Evolutionary conservation across 2,329 filamentous ascomycete genomes (phyloP), one percentile per base, ranked within the genome.

Genomic region (Alternaria tenuissima): DNA sequence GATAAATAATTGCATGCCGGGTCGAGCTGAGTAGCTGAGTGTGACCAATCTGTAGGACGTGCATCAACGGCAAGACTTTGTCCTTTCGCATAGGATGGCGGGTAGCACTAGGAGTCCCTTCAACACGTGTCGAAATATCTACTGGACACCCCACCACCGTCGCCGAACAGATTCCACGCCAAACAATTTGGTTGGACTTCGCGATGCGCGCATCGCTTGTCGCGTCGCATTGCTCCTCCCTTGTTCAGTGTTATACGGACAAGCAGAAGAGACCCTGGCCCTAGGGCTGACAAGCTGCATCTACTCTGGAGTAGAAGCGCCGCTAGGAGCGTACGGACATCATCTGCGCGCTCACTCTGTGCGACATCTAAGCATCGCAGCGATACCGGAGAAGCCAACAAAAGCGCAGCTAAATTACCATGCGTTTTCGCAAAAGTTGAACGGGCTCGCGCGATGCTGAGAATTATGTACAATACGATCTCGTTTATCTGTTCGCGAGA

Each of bases 11-110:
- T 30, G 28, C 28, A 30, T 38, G 7, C 34, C 34, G 2, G 34
- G 32, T 14, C 32, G 32, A 36, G 62, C 66, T 65, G 62, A 63
- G 60, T 57, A 54, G 51, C 62, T 63, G 53, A 60, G 61, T 65
- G 69, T 70, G 59, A 70, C 71, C 55, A 63, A 62, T 46, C 65
- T 70, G 67, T 69, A 64, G 64, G 63, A 66, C 55, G 41, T 62
- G 57, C 56, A 65, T 67, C 64, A 64, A 62, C 61, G 63, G 62
- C 49, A 57, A 22, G 44, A 26, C 43, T 47, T 47, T 51, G 52
- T 39, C 38, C 26, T 44, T 38, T 36, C 34, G 46, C 34, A 47
- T 24, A 55, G 47, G 28, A 30, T 16, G 7, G 14, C 7, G 16
- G 12, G 42, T 51, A 43, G 52, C 34, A 55, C 52, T 51, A 32